These are phyloP conservation scores for Fusarium pseudonygamai DNA, from an alignment of 2,329 filamentous ascomycete genomes.

Conservation along the genomic window DNA sequence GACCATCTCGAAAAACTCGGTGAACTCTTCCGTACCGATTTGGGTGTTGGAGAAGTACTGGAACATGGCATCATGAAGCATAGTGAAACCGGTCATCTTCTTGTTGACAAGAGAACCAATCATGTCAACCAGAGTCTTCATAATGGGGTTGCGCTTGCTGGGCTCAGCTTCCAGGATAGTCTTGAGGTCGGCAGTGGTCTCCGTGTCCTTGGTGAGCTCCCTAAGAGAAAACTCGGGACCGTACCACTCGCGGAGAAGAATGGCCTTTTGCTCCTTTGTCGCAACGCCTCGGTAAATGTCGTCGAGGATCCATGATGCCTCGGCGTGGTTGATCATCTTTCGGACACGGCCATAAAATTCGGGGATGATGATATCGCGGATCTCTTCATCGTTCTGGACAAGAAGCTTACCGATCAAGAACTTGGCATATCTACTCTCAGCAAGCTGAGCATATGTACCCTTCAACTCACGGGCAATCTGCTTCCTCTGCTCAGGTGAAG, in stretches of 20 bases:
- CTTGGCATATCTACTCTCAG: constrained; percentile 96
- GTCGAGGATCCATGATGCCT: constrained; percentile 97
- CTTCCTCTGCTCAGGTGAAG: constrained; percentile 82
- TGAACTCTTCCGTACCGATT: constrained; percentile 80
- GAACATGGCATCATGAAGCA: constrained; percentile 97
- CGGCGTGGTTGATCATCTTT: constrained; percentile 93
- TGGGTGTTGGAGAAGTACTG: constrained; percentile 91
- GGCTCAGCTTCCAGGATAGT: constrained; percentile 79
- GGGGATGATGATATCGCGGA: constrained; percentile 86
- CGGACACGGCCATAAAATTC: constrained; percentile 96
- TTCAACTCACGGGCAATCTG: constrained; percentile 88
- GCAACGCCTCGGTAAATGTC: constrained; percentile 93
- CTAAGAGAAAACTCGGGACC: constrained; percentile 91
- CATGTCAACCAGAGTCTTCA: constrained; percentile 84
- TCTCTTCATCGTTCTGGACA: constrained; percentile 88
- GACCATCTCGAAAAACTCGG: constrained; percentile 87
- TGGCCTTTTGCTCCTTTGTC: constrained; percentile 84
- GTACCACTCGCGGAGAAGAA: constrained; percentile 93
- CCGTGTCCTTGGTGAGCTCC: constrained; percentile 64
- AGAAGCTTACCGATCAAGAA: constrained; percentile 96
- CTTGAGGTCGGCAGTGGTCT: constrained; percentile 73
- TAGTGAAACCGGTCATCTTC: constrained; percentile 95
- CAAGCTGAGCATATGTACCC: constrained; percentile 83
- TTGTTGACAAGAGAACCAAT: constrained; percentile 96
- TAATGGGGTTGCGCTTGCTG: constrained; percentile 86